Evolutionary conservation across 805 yeast genomes (phyloP).

Genomic region (Scheffersomyces ergatensis): DNA sequence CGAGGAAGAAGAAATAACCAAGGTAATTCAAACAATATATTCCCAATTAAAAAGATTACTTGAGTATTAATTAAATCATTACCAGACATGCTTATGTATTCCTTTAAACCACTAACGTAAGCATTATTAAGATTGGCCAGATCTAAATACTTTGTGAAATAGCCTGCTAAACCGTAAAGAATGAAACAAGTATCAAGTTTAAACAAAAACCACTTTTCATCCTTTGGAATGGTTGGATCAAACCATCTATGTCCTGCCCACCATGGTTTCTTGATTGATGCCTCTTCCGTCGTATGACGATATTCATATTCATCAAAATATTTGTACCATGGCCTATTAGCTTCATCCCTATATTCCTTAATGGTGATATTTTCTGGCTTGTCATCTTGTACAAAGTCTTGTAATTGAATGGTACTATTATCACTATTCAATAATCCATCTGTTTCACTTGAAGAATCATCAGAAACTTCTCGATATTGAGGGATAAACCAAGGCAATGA

Average conservation of each 20-base stretch:
- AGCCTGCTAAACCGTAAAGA: constrained; percentile 36
- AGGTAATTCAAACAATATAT: constrained; percentile 60
- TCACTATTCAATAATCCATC: neutral
- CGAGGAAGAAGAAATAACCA: constrained; percentile 58
- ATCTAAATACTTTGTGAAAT: constrained; percentile 67
- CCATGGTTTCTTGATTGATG: constrained; percentile 13
- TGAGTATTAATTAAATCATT: constrained; percentile 62
- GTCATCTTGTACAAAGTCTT: neutral
- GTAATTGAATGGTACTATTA: neutral
- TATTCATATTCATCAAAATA: constrained; percentile 60
- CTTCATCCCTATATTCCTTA: constrained; percentile 32
- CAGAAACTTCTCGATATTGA: constrained; percentile 11
- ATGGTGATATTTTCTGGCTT: neutral
- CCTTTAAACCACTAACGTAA: constrained; percentile 62
- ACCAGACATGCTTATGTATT: constrained; percentile 54
- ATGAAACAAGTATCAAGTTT: constrained; percentile 32
- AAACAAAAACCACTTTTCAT: constrained; percentile 24
- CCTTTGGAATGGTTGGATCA: constrained; percentile 44
- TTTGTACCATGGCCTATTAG: constrained; percentile 31
- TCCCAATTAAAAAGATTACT: constrained; percentile 57
- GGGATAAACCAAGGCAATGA: constrained; percentile 14
- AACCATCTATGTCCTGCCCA: constrained; percentile 42
- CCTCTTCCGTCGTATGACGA: constrained; percentile 34
- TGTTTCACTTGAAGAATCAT: constrained; percentile 1
- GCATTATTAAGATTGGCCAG: constrained; percentile 61